Conservation (phyloP, 345 rosid species). For the Laguncularia racemosa region DNA sequence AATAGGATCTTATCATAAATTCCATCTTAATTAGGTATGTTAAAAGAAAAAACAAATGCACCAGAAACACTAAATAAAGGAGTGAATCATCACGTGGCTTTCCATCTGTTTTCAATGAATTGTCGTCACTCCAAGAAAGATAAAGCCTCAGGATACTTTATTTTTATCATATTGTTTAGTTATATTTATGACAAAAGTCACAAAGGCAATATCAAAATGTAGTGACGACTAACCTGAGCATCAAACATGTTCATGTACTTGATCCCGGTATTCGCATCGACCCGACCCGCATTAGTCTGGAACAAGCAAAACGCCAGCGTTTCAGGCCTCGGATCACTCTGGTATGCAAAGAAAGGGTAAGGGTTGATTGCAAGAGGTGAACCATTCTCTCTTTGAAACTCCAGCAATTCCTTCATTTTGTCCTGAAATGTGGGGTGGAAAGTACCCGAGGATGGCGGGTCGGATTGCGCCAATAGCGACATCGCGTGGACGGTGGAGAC, state of each 20-base stretch:
- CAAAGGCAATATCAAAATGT: too few relatives aligned
- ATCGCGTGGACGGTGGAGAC: constrained; percentile 89
- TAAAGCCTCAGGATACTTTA: too few relatives aligned
- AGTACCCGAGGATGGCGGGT: constrained; percentile 79
- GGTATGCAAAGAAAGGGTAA: constrained; percentile 92
- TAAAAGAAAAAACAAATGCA: too few relatives aligned
- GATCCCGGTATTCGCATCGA: constrained; percentile 67
- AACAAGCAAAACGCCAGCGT: constrained; percentile 80
- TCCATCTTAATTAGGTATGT: too few relatives aligned
- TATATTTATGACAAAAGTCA: too few relatives aligned
- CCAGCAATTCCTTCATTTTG: constrained; percentile 51
- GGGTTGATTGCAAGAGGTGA: constrained; percentile 83
- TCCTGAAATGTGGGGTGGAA: constrained; percentile 46
- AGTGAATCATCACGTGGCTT: too few relatives aligned
- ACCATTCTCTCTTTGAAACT: constrained; percentile 59
- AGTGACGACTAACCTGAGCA: constrained; percentile 58
- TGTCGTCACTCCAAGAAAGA: too few relatives aligned
- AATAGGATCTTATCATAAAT: too few relatives aligned
- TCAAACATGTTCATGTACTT: constrained; percentile 96
- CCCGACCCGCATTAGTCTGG: constrained; percentile 88
- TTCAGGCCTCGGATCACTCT: constrained; percentile 79
- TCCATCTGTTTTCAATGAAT: too few relatives aligned
- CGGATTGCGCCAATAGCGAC: constrained; percentile 68
- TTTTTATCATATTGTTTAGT: too few relatives aligned
- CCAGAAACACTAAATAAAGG: too few relatives aligned